A percentile compares a stretch with the other conserved stretches of the same genome.
phyloP scores from a whole-genome alignment of 306 rosid species.

The Trichosanthes truncata region DNA sequence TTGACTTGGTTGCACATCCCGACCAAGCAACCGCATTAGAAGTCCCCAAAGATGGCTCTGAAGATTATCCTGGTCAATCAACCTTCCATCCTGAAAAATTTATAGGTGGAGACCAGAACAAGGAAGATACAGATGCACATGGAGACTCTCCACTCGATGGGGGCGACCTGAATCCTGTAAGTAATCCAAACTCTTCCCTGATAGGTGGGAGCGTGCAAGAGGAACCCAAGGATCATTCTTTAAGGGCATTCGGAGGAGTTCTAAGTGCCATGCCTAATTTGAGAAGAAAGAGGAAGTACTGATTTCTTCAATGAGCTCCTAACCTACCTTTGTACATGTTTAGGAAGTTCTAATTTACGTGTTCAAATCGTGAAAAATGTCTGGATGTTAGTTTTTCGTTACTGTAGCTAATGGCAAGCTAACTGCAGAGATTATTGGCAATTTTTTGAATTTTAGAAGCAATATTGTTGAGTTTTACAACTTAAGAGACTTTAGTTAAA shows the following conservation, averaged over 20 bases:
- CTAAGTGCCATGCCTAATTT: conserved; percentile 68
- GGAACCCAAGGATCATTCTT: conserved; percentile 17
- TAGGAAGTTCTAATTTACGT: neutral
- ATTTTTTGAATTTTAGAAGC: neutral
- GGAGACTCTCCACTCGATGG: neutral
- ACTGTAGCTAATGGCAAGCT: neutral
- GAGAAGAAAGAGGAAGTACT: conserved; percentile 51
- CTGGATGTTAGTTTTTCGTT: neutral
- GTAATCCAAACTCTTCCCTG: conserved; percentile 18
- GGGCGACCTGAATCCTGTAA: neutral
- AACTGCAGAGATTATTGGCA: too few species aligned
- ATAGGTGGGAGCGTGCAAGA: conserved; percentile 14
- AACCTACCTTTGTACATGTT: neutral
- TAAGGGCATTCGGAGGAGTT: conserved; percentile 17
- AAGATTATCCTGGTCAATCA: conserved; percentile 16
- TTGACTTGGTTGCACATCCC: conserved; percentile 18
- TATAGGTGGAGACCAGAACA: neutral
- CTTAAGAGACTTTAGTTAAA: neutral
- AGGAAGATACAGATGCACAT: neutral
- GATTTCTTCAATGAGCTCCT: neutral
- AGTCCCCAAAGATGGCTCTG: neutral
- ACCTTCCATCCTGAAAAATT: conserved; percentile 17
- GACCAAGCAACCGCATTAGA: conserved; percentile 7
- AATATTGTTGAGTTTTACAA: neutral
- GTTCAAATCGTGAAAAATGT: neutral